These are phyloP conservation scores for Elongisporangium undulatum DNA, from an alignment of 352 stramenopile genomes.

Conservation along the genomic window DNA sequence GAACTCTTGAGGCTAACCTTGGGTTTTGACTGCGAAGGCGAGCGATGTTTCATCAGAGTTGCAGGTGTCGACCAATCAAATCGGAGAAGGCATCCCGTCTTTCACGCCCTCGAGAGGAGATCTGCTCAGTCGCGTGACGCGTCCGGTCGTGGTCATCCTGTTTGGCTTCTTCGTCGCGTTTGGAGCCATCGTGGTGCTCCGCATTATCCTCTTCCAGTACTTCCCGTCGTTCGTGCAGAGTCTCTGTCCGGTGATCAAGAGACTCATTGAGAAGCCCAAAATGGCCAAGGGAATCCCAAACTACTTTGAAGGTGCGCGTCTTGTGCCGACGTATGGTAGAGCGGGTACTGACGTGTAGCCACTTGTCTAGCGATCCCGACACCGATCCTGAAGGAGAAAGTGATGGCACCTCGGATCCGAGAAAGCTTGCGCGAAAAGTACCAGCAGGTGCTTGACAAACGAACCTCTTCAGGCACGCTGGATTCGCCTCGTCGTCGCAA, in stretches of 20 bases:
- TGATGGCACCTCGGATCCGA: constrained; percentile 23
- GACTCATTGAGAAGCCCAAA: constrained; percentile 48
- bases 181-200: constrained; percentile 41
- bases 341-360: neutral
- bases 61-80: neutral
- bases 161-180: constrained; percentile 66
- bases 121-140: constrained; percentile 56
- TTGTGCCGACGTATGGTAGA: neutral
- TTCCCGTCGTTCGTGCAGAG: constrained; percentile 51
- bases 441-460: constrained; percentile 31
- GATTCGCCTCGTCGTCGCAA: constrained; percentile 27
- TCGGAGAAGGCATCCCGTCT: constrained; percentile 53
- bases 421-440: constrained; percentile 40
- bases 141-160: constrained; percentile 68
- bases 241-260: constrained; percentile 48
- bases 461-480: constrained; percentile 10
- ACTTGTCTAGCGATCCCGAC: constrained; percentile 51
- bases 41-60: constrained; percentile 14
- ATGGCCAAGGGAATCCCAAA: constrained; percentile 66
- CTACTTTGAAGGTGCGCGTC: constrained; percentile 62
- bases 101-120: constrained; percentile 41
- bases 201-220: constrained; percentile 65
- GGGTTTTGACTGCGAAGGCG: neutral
- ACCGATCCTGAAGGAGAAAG: constrained; percentile 46
- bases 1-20: neutral